Percentiles rank a stretch among this genome's conserved stretches.
Evolutionary conservation across 352 stramenopile genomes (phyloP).

Genomic region (Phytopythium litorale): DNA sequence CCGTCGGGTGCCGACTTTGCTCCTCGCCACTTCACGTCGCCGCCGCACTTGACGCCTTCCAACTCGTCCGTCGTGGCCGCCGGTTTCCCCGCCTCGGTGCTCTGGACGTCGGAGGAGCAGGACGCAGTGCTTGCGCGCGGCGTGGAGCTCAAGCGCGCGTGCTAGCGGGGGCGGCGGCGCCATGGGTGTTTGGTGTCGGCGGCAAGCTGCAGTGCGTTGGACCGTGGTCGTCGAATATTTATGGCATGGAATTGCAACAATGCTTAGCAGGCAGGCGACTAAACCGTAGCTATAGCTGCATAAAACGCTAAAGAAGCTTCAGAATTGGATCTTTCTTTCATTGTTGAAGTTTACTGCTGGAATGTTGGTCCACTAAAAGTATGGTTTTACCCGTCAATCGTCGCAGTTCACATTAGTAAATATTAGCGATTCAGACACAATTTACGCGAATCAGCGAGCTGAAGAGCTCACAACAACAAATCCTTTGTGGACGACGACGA

Average conservation of each 20-base stretch:
- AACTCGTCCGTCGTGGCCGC: conserved; percentile 29
- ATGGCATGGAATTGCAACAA: background rate
- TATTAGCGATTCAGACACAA: background rate
- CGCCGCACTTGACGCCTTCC: conserved; percentile 37
- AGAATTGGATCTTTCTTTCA: background rate
- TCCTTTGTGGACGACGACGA: background rate
- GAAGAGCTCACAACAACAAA: conserved; percentile 4
- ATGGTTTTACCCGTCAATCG: too few species aligned
- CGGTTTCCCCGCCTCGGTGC: conserved; percentile 44
- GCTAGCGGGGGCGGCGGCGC: background rate
- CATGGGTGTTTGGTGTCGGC: conserved; percentile 2
- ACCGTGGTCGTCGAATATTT: background rate
- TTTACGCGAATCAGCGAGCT: background rate
- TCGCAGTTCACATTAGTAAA: background rate
- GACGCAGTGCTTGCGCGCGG: conserved; percentile 9
- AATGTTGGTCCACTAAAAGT: too few species aligned
- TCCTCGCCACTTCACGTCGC: conserved; percentile 27
- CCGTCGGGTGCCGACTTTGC: conserved; percentile 12
- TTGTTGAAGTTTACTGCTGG: too few species aligned
- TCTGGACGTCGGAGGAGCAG: conserved; percentile 40
- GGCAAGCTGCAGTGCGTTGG: background rate
- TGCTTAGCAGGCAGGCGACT: background rate
- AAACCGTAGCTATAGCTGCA: background rate
- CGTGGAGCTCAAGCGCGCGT: conserved; percentile 8
- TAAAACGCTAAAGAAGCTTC: background rate